A percentile compares a stretch with the other conserved stretches of the same genome.
Conservation (phyloP, 371 early-diverging fungal genomes). For the Nosema granulosis region DNA sequence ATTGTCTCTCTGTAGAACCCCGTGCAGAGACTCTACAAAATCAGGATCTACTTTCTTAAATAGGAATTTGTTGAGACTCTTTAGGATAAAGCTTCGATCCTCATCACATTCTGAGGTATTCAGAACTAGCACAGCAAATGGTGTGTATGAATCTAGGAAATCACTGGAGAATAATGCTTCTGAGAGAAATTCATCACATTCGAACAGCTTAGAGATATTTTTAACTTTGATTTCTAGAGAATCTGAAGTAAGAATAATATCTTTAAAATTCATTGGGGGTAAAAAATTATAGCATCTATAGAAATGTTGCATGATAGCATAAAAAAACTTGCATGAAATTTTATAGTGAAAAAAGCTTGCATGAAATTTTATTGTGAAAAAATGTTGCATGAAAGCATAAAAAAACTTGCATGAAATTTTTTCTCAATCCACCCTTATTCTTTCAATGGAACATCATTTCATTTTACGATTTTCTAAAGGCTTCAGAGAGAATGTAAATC, state of each 20-base stretch:
- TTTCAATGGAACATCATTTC: slow-evolving; percentile 65
- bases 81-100: slow-evolving; percentile 1
- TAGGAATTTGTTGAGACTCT: slow-evolving; percentile 9
- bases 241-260: slow-evolving; percentile 28
- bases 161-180: slow-evolving; percentile 1
- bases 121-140: slow-evolving; percentile 20
- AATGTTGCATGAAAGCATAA: too few relatives aligned
- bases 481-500: slow-evolving; percentile 44
- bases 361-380: too few relatives aligned
- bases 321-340: too few relatives aligned
- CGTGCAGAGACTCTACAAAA: slow-evolving; percentile 12
- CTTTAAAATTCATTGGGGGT: too few relatives aligned
- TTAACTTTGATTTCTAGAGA: slow-evolving; percentile 10
- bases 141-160: slow-evolving; percentile 13
- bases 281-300: too few relatives aligned
- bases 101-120: slow-evolving; percentile 13
- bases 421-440: neutral
- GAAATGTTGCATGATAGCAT: too few relatives aligned
- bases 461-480: slow-evolving; percentile 60
- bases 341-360: too few relatives aligned
- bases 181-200: slow-evolving; percentile 3
- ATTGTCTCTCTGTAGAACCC: slow-evolving; percentile 26
- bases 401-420: too few relatives aligned
- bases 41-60: neutral
- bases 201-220: slow-evolving; percentile 7